Base-by-base conservation (phyloP, 805 yeast species). In the Ogataea glucozyma region DNA sequence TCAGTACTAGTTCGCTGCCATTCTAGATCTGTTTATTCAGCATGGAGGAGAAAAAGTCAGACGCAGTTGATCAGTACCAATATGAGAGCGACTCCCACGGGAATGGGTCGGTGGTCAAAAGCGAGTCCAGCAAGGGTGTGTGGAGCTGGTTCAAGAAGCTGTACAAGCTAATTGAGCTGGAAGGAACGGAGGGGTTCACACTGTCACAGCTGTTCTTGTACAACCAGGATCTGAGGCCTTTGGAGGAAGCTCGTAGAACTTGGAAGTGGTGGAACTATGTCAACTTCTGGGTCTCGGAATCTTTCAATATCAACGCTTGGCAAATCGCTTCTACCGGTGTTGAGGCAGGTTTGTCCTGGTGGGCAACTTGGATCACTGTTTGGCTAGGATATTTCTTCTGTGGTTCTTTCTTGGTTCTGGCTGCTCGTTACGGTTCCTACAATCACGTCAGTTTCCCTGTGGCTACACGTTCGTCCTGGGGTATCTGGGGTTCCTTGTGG, bases 281-380 rank as follows among this genome's bases (percentile, higher is more conserved):
- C 11, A 79, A 77, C 50, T 85, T 86, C 55, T 88, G 97, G 97
- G 64, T 88, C 44, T 88, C 96, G 0, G 97, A 88, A 61, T 81
- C 95, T 23, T 86, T 88, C 69, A 88, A 88, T 65, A 80, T 88
- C 59, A 88, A 86, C 62, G 87, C 96, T 5, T 88, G 91, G 88
- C 89, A 85, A 69, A 87, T 88, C 54, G 96, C 95, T 2, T 81
- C 91, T 7, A 85, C 95, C 0, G 95, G 95, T 55, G 83, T 85
- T 44, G 70, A 73, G 41, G 78, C 81, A 17, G 93, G 93, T 9
- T 67, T 88, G 65, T 76, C 83, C 13, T 88, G 96, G 95, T 88
- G 95, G 95, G 89, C 83, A 59, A 81, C 85, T 10, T 88, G 96
- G 95, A 66, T 88, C 27, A 78, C 93, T 1, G 93, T 88, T 19